phyloP scores from a whole-genome alignment of 495 filamentous ascomycete genomes.

The Penicillium chermesinum region DNA sequence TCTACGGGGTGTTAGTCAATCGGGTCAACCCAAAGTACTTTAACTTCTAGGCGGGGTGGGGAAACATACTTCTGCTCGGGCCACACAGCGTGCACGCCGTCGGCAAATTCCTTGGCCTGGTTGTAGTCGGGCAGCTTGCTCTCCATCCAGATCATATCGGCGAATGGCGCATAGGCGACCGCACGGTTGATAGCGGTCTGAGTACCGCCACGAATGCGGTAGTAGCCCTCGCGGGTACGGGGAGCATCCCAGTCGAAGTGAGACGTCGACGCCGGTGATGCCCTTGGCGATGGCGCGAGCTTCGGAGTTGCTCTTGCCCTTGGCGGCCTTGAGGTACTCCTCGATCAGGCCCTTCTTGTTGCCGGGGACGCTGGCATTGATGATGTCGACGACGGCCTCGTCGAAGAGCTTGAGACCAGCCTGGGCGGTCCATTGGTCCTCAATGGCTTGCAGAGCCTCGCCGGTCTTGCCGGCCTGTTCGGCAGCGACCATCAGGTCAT shows the following conservation, averaged over 20 bases:
- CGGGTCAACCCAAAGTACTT: not conserved
- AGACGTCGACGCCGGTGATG: slow-evolving; percentile 74
- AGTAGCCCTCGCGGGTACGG: slow-evolving; percentile 89
- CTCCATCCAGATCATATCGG: slow-evolving; percentile 99
- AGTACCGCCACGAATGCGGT: slow-evolving; percentile 85
- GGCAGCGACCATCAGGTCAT: slow-evolving; percentile 85
- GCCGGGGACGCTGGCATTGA: slow-evolving; percentile 57
- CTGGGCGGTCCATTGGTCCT: slow-evolving; percentile 78
- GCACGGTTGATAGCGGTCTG: slow-evolving; percentile 89
- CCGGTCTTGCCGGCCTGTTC: slow-evolving; percentile 80
- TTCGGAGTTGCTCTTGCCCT: slow-evolving; percentile 84
- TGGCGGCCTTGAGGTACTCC: slow-evolving; percentile 58
- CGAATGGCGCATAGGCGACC: slow-evolving; percentile 87
- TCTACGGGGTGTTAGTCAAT: slow-evolving; percentile 32
- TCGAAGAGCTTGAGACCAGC: slow-evolving; percentile 89
- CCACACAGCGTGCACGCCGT: slow-evolving; percentile 90
- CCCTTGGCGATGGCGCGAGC: slow-evolving; percentile 76
- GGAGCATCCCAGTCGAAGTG: slow-evolving; percentile 93
- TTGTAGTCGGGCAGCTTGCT: slow-evolving; percentile 87
- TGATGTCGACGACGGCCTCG: slow-evolving; percentile 79
- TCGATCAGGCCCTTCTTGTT: slow-evolving; percentile 63
- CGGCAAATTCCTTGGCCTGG: slow-evolving; percentile 91
- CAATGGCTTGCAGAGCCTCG: slow-evolving; percentile 79
- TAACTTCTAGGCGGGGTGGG: slow-evolving; percentile 1
- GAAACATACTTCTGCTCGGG: slow-evolving; percentile 87